phyloP scores from a whole-genome alignment of 2,329 filamentous ascomycete genomes.

The Didymella pinodella region DNA sequence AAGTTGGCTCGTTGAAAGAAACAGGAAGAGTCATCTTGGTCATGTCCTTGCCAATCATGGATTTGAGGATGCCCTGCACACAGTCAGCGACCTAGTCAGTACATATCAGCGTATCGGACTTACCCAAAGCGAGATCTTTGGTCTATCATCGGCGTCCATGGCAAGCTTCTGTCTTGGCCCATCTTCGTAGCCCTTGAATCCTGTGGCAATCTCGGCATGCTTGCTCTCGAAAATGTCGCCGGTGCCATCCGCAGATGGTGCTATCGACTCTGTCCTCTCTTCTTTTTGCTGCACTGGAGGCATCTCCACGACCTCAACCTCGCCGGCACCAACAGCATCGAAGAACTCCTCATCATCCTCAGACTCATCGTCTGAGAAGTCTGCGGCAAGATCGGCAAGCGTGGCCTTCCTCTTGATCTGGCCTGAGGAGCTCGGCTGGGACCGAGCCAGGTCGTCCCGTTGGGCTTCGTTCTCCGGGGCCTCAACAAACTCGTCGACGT shows the following conservation, averaged over 20 bases:
- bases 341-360: constrained; percentile 93
- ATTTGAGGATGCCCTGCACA: constrained; percentile 87
- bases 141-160: constrained; percentile 89
- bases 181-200: constrained; percentile 91
- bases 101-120: constrained; percentile 6
- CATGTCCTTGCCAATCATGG: constrained; percentile 99
- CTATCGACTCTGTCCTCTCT: constrained; percentile 50
- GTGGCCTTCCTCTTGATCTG: constrained; percentile 66
- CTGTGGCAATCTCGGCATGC: constrained; percentile 72
- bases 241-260: constrained; percentile 38
- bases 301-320: constrained; percentile 80
- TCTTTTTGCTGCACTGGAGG: constrained; percentile 51
- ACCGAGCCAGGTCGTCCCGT: constrained; percentile 31
- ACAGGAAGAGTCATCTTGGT: constrained; percentile 99
- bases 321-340: constrained; percentile 92
- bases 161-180: constrained; percentile 80
- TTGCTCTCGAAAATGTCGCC: constrained; percentile 60
- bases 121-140: constrained; percentile 96
- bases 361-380: constrained; percentile 73
- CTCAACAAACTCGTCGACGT: constrained; percentile 44
- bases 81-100: constrained; percentile 33
- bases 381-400: constrained; percentile 73
- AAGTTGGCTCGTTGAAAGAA: constrained; percentile 98
- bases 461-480: constrained; percentile 48
- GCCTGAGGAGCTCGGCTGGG: constrained; percentile 29